phyloP scores from a whole-genome alignment of 768 basidiomycete genomes.

The Tulasnella sp. region DNA sequence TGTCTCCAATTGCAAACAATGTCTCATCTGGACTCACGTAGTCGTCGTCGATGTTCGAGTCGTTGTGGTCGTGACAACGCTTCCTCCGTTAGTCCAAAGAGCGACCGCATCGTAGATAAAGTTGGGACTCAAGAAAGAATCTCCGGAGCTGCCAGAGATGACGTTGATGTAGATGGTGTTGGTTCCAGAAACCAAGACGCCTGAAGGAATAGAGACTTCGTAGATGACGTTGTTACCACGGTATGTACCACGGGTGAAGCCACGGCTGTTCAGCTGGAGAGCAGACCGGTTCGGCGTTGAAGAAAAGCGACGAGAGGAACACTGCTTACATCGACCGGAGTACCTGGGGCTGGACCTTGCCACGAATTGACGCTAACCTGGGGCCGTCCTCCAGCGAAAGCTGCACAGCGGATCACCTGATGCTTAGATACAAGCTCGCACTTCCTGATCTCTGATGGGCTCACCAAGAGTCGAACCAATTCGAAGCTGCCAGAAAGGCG shows the following conservation, averaged over 20 bases:
- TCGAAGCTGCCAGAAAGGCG: background rate
- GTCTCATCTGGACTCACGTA: background rate
- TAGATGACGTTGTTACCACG: constrained; percentile 43
- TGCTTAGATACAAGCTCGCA: constrained; percentile 39
- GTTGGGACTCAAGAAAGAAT: constrained; percentile 53
- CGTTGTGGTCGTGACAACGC: background rate
- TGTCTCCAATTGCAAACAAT: background rate
- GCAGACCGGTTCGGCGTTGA: background rate
- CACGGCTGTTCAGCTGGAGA: constrained; percentile 50
- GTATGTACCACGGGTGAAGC: constrained; percentile 57
- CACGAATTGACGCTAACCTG: constrained; percentile 52
- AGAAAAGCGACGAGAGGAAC: background rate
- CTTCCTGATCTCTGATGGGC: no score
- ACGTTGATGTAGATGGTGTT: constrained; percentile 53
- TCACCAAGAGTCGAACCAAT: background rate
- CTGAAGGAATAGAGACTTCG: constrained; percentile 37
- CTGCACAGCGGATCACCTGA: constrained; percentile 50
- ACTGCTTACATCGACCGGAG: constrained; percentile 38
- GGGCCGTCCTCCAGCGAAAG: constrained; percentile 56
- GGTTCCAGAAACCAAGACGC: constrained; percentile 48
- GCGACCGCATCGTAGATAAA: constrained; percentile 38
- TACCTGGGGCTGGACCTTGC: constrained; percentile 49
- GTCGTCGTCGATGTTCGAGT: background rate
- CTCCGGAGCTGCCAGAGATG: constrained; percentile 51
- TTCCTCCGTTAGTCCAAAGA: background rate